Base-by-base conservation (phyloP, 768 basidiomycete genomes). In the Udeniomyces megalosporus region DNA sequence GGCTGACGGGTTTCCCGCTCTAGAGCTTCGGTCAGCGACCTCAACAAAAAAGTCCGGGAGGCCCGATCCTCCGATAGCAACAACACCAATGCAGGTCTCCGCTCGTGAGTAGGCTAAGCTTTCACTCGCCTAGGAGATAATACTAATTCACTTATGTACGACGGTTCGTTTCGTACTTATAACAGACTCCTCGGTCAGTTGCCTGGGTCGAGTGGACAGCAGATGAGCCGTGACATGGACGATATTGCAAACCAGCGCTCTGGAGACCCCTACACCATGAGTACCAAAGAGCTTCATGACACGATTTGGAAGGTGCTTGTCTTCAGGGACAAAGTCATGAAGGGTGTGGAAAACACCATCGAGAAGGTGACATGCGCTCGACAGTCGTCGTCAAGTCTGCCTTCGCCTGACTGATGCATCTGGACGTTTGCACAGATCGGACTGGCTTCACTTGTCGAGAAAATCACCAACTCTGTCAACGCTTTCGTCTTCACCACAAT, bases 281-380 rank as follows among this genome's bases (percentile, higher is more conserved):
- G 47, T 17, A 48, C 12, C 47, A 48, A 48, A n/a, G 88, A 96
- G 72, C 67, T 93, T 54, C 88, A 91, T 71, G 75, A 80, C 1
- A 81, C 83, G 2, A 74, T 92, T 24, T 92, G 89, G 88, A 81
- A 88, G 74, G 81, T 93, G 6, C 72, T 96, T 70, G 82, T 77
- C 29, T 92, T 92, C 75, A 78, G 88, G 54, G 90, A 93, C 51
- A 65, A 59, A 42, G 50, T 65, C 26, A 59, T 60, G 52, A 65
- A 65, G 54, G 58, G 58, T 14, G 55, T 65, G 46, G 58, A 59
- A 53, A 31, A 29, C 24, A 65, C 63, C 17, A 65, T 65, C 22
- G 63, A 59, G 15, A 35, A 44, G 14, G 60, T 65, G 24, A 58
- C 63, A 55, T 31, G 46, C 49, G 28, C 48, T 24, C 1, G n/a